Evolutionary conservation across 1,139 yeast genomes (phyloP).

Genomic region (Lodderomyces elongisporus): DNA sequence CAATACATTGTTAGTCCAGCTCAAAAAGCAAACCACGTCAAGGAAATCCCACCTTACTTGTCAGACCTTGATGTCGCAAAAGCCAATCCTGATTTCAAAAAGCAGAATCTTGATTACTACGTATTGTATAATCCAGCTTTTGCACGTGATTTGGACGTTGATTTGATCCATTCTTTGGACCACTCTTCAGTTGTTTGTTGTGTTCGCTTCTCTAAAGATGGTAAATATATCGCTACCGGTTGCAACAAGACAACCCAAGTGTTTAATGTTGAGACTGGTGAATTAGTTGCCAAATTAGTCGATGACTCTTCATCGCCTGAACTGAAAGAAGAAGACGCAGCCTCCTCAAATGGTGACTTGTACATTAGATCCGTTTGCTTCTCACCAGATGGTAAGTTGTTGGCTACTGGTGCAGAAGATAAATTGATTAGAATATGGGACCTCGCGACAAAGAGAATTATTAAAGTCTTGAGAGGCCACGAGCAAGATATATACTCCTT

Average conservation of each 20-base stretch:
- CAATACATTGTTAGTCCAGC: slow-evolving; percentile 42
- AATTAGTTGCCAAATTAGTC: slow-evolving; percentile 76
- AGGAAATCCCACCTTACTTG: slow-evolving; percentile 77
- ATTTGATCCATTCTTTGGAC: slow-evolving; percentile 81
- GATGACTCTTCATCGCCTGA: slow-evolving; percentile 53
- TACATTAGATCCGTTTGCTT: slow-evolving; percentile 94
- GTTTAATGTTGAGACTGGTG: slow-evolving; percentile 89
- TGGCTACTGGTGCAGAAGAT: slow-evolving; percentile 98
- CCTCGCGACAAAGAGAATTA: slow-evolving; percentile 77
- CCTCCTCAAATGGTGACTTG: slow-evolving; percentile 66
- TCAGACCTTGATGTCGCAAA: slow-evolving; percentile 76
- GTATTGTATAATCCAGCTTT: slow-evolving; percentile 89
- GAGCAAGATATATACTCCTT: slow-evolving; percentile 96
- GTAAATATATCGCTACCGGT: slow-evolving; percentile 92
- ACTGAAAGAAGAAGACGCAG: slow-evolving; percentile 17
- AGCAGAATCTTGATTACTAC: slow-evolving; percentile 83
- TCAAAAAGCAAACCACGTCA: slow-evolving; percentile 53
- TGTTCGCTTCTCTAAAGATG: slow-evolving; percentile 88
- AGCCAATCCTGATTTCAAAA: slow-evolving; percentile 75
- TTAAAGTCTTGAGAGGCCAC: slow-evolving; percentile 87
- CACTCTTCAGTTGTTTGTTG: slow-evolving; percentile 96
- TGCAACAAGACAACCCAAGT: slow-evolving; percentile 96
- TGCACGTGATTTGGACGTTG: slow-evolving; percentile 66
- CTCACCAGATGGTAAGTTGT: slow-evolving; percentile 91
- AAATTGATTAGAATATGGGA: slow-evolving; percentile 97